phyloP scores from a whole-genome alignment of 257 asterid species.

The Jacaranda mimosifolia region DNA sequence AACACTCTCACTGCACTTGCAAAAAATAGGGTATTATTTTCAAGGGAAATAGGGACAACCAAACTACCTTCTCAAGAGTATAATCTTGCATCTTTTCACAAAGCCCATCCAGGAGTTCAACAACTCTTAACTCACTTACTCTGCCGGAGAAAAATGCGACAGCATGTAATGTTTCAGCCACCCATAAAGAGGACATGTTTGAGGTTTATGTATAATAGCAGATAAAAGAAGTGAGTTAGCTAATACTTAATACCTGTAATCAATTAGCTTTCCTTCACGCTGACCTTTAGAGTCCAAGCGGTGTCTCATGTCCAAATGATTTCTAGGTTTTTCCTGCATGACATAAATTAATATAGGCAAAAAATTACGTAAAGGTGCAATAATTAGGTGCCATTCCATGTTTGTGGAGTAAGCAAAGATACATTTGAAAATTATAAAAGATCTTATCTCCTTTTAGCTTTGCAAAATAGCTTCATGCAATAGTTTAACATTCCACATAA shows the following conservation, averaged over 20 bases:
- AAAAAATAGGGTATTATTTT: conserved; percentile 17
- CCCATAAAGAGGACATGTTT: background rate
- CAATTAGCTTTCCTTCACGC: conserved; percentile 96
- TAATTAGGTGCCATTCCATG: background rate
- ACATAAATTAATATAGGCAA: conserved; percentile 29
- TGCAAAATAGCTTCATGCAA: conserved; percentile 18
- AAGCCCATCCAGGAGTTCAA: conserved; percentile 91
- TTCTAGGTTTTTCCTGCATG: conserved; percentile 89
- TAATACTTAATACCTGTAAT: conserved; percentile 84
- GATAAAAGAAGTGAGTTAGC: conserved; percentile 28
- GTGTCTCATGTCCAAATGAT: conserved; percentile 95
- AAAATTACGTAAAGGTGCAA: conserved; percentile 24
- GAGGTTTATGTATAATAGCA: background rate
- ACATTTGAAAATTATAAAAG: background rate
- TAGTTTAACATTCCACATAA: background rate
- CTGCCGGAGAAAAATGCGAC: conserved; percentile 53
- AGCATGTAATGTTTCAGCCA: conserved; percentile 28
- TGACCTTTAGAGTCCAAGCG: conserved; percentile 98
- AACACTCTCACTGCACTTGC: conserved; percentile 20
- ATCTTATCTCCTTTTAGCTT: conserved; percentile 4
- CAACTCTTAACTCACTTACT: conserved; percentile 88
- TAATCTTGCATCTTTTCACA: conserved; percentile 98
- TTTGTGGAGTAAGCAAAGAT: background rate
- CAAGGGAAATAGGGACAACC: conserved; percentile 30
- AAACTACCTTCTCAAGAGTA: conserved; percentile 86